Base-by-base conservation (phyloP, 2,329 filamentous ascomycete genomes). In the Stemphylium vesicarium region DNA sequence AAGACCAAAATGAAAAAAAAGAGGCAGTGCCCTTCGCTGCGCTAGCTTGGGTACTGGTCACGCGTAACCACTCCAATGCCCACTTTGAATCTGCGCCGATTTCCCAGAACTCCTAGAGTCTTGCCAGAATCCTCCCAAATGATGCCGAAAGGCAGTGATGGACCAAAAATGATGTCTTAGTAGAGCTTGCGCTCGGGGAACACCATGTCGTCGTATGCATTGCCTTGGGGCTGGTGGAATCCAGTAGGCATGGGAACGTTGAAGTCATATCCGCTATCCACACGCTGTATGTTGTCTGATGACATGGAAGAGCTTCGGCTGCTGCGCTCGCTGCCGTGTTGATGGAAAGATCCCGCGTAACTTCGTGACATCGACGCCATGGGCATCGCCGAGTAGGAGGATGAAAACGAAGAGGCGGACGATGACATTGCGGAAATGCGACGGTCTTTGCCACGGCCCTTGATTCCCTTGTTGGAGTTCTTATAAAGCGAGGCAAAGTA, bases 401-500 rank as follows among this genome's bases (percentile, higher is more conserved):
- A 68, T 1, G 65, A 56, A 50, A 65, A 66, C 3, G 68, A 63
- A 9, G 64, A 59, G 15, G 60, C 63, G 5, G 71, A 69, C 1
- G 67, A 62, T 2, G 70, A 61, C 24, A 70, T 55, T 10, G 74
- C 70, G 38, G 75, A 76, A 62, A 92, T 88, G 53, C 86, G 87
- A 52, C 91, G 83, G 65, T 93, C 90, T 72, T 94, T 95, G 38
- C 95, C 95, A 40, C 95, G 87, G 10, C 95, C 95, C 77, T 97
- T 98, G 81, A 98, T 97, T 1, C 95, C 95, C 76, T 96, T 96
- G 83, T 98, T 98, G 78, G 90, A 93, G 78, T 98, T 96, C 81
- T 96, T 96, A 83, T 96, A 97, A n/a, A 96, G 82, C 0, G 83
- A 83, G 4, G 88, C 84, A 71, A 98, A 95, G 78, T 96, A 96